Base-by-base conservation (phyloP, 257 asterid species). In the Gentiana dahurica region DNA sequence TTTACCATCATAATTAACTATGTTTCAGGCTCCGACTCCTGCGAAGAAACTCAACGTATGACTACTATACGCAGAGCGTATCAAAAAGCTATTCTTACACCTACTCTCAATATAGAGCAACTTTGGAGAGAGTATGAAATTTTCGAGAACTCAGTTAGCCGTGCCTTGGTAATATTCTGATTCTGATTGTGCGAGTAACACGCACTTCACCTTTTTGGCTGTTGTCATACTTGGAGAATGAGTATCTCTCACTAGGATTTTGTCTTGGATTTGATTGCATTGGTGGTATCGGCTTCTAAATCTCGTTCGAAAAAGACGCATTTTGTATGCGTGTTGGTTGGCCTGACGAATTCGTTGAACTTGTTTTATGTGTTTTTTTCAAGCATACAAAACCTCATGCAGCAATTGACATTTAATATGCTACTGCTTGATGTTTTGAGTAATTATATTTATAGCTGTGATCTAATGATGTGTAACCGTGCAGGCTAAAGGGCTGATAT, bases 101-200 rank as follows among this genome's bases (percentile, higher is more conserved):
- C 98, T 35, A 83, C 89, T 47, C 92, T 83, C 71, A 92, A 79
- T 47, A 81, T 85, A 57, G 97, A 88, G 84, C 98, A 92, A 65
- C 90, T 92, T 60, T 92, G 97, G 98, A 85, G 94, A 75, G 98
- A 92, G 67, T 92, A 92, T 52, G 98, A 88, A 77, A 88, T 68
- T 80, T 92, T 92, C 77, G 98, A 92, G 71, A 92, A 88, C 72
- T 71, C 98, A 36, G 91, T 88, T 64, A 83, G 93, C 81, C 98
- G 97, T 58, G 78, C 97, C 51, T 75, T 88, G 97, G 98, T 92
- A 83, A 52, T 58, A 36, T 39, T 59, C 58, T 54, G 56, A 45
- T 70, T 59, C 60, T 53, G 52, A 35, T 13, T 46, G 34, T 24
- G 24, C 24, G 24, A 24, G 24, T 6, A 34, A 49, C 12, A 4